phyloP scores from a whole-genome alignment of 345 rosid species.

The Limnanthes douglasii region DNA sequence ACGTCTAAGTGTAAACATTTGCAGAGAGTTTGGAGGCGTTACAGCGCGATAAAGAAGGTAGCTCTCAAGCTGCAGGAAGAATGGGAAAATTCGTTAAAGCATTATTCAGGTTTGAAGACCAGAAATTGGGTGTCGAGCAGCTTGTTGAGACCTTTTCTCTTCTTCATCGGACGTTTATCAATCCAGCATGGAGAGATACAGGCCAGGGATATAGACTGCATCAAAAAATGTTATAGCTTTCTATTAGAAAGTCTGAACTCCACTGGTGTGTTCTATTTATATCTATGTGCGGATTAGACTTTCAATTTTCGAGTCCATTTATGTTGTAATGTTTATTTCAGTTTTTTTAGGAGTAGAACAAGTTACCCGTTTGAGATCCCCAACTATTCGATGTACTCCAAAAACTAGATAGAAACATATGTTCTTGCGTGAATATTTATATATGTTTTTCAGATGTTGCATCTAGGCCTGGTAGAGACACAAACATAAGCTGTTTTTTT shows the following conservation, averaged over 20 bases:
- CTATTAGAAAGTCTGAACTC: conserved; percentile 65
- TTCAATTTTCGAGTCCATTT: neutral
- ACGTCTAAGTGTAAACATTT: neutral
- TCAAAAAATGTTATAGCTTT: conserved; percentile 51
- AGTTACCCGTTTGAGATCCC: no score
- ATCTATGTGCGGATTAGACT: neutral
- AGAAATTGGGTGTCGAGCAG: conserved; percentile 45
- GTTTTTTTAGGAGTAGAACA: no score
- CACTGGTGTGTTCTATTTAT: conserved; percentile 29
- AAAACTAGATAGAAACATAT: no score
- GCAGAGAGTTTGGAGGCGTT: conserved; percentile 79
- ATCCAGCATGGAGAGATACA: conserved; percentile 20
- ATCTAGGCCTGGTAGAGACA: no score
- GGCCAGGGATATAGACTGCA: conserved; percentile 35
- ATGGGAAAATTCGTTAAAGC: conserved; percentile 39
- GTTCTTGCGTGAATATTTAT: no score
- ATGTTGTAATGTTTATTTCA: no score
- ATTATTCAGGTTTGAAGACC: conserved; percentile 20
- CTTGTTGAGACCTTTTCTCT: conserved; percentile 62
- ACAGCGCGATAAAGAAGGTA: conserved; percentile 32
- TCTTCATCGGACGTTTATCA: conserved; percentile 38
- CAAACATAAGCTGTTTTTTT: no score
- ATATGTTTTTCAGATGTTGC: no score
- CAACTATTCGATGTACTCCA: no score
- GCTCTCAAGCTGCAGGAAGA: conserved; percentile 46